These are phyloP conservation scores for Trapa incisa DNA, from an alignment of 345 rosid genomes.

Conservation along the genomic window DNA sequence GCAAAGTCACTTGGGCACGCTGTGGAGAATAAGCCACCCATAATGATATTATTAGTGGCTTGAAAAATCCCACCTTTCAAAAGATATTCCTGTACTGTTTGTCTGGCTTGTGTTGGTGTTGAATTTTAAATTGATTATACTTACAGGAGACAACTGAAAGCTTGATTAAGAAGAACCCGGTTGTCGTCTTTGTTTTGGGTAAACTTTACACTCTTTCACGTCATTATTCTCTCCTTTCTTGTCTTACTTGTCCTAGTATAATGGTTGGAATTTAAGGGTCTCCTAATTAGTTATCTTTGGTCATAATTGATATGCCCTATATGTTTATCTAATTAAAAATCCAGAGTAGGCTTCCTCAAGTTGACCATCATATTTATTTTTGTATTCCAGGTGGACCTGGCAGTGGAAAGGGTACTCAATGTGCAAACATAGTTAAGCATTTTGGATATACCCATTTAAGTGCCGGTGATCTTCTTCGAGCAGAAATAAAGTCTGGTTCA, in stretches of 20 bases:
- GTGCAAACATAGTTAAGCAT: slow-evolving; percentile 47
- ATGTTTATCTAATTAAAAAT: too few relatives aligned
- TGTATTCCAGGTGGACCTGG: slow-evolving; percentile 76
- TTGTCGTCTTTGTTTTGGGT: slow-evolving; percentile 86
- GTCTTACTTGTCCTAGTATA: background rate
- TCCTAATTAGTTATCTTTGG: background rate
- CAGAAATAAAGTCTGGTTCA: slow-evolving; percentile 62
- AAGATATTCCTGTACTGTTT: background rate
- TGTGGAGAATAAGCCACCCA: background rate
- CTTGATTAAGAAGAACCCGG: slow-evolving; percentile 44
- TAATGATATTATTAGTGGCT: background rate
- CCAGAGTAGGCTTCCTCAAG: background rate
- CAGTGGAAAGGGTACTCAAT: slow-evolving; percentile 82
- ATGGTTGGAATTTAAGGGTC: too few relatives aligned
- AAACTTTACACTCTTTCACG: slow-evolving; percentile 8
- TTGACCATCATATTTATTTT: background rate
- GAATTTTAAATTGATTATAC: slow-evolving; percentile 4
- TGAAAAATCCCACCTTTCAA: slow-evolving; percentile 1
- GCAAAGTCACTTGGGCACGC: background rate
- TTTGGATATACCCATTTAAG: slow-evolving; percentile 72
- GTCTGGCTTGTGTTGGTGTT: slow-evolving; percentile 1
- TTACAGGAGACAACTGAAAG: slow-evolving; percentile 39
- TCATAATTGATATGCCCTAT: background rate
- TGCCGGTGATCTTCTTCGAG: slow-evolving; percentile 78
- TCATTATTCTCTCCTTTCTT: background rate